Base-by-base conservation (phyloP, 441 rosid genomes). In the Gossypium gossypioides region DNA sequence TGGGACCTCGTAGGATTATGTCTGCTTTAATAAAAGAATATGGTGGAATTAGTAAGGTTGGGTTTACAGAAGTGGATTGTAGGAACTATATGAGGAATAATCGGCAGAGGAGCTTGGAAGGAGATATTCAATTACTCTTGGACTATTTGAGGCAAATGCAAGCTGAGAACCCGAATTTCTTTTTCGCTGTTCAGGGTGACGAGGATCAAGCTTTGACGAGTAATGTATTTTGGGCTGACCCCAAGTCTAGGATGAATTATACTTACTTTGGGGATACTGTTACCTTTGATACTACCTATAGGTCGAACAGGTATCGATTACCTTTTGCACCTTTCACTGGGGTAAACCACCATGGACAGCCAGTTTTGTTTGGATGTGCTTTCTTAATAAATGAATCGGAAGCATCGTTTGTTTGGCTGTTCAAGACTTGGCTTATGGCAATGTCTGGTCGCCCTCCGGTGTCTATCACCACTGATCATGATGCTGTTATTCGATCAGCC, bases 291-390 rank as follows among this genome's bases (percentile, higher is more conserved):
- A 92, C 99, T 0, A 87, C 91, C 73, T 94, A 89, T 79, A 82
- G 96, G 78, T 86, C 93, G 55, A 88, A 90, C 77, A 78, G 92
- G 76, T 94, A 89, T 69, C 87, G 92, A 22, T 80, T 94, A 73
- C 99, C 97, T 32, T 90, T 90, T 72, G 97, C 96, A 16, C 89
- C 97, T 9, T 94, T 94, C 84, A 92, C 93, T 40, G 99, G 97
- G 8, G 86, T 92, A 50, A 94, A 94, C 78, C 97, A 94, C 81
- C 99, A 94, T 68, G 97, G 97, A 24, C 99, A 92, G 63, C 91
- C 96, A 32, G 80, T 92, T 71, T 75, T 94, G 59, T 94, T 94
- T 34, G 97, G 99, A 24, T 94, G 97, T 74, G 99, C 97, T 50
- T 85, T 94, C 78, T 77, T 94, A 32, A 80, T 94, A 5, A 89